Conservation (phyloP, 345 rosid genomes). For the Hevea brasiliensis region DNA sequence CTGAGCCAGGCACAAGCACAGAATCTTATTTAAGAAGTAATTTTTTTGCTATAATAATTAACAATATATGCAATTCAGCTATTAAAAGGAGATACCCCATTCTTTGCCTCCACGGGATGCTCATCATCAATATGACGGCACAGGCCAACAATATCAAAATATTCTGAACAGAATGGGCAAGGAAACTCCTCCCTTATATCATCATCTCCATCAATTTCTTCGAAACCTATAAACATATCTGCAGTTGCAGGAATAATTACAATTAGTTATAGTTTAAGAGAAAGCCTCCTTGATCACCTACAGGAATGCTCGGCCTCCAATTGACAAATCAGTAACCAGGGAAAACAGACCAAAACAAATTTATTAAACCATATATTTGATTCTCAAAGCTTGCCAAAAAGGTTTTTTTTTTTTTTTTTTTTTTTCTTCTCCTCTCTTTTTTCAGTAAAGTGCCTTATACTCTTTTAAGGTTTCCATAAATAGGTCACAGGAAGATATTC, state of each 20-base stretch:
- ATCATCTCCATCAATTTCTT: conserved; percentile 86
- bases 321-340: too few species aligned
- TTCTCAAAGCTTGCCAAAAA: not conserved
- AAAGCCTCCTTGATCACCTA: not conserved
- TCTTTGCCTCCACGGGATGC: conserved; percentile 80
- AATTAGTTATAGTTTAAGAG: conserved; percentile 11
- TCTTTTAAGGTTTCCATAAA: not conserved
- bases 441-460: not conserved
- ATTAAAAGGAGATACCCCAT: conserved; percentile 61
- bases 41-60: not conserved
- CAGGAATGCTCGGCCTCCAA: not conserved
- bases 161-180: conserved; percentile 91
- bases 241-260: conserved; percentile 34
- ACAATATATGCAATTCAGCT: not conserved
- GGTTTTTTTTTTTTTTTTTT: too few species aligned
- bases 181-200: conserved; percentile 90
- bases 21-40: not conserved
- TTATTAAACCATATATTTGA: not conserved
- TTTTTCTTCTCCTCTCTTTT: too few species aligned
- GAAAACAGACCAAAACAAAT: not conserved
- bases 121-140: conserved; percentile 92
- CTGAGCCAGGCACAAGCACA: not conserved
- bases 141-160: conserved; percentile 82
- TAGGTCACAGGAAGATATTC: not conserved
- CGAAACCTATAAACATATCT: conserved; percentile 81